These are phyloP conservation scores for Malus fusca DNA, from an alignment of 306 rosid species.

Conservation along the genomic window DNA sequence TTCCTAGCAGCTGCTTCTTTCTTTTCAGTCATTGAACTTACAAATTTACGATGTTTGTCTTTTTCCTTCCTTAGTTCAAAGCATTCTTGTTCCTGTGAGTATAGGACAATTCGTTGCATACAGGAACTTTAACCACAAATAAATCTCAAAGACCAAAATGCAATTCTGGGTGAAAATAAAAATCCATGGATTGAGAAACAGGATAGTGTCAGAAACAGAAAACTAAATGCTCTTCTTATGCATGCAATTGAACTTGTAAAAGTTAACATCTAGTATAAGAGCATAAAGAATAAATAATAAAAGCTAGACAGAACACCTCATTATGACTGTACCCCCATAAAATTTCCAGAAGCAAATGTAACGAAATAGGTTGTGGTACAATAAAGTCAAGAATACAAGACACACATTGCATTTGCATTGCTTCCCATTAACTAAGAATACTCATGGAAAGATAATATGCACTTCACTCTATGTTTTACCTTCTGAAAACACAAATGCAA, in stretches of 20 bases:
- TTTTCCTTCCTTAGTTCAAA: constrained; percentile 43
- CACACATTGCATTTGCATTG: not conserved
- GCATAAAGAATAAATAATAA: not conserved
- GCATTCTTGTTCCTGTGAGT: constrained; percentile 68
- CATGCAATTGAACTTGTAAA: not conserved
- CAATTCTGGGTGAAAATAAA: not conserved
- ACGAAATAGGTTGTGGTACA: not conserved
- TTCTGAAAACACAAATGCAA: not conserved
- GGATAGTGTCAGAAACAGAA: not conserved
- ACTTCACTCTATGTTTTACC: not conserved
- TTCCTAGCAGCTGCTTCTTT: constrained; percentile 20
- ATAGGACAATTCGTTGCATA: constrained; percentile 14
- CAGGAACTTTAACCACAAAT: not conserved
- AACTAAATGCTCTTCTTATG: not conserved
- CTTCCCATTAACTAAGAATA: not conserved
- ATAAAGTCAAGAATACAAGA: not conserved
- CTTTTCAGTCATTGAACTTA: constrained; percentile 29
- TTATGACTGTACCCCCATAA: not conserved
- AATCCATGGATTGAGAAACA: not conserved
- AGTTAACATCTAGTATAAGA: not conserved
- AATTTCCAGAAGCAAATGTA: not conserved
- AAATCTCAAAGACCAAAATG: not conserved
- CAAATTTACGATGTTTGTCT: constrained; percentile 32
- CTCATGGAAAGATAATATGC: not conserved
- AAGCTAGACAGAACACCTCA: not conserved